phyloP scores from a whole-genome alignment of 2,329 filamentous ascomycete species.

The Trichoderma polysporum region DNA sequence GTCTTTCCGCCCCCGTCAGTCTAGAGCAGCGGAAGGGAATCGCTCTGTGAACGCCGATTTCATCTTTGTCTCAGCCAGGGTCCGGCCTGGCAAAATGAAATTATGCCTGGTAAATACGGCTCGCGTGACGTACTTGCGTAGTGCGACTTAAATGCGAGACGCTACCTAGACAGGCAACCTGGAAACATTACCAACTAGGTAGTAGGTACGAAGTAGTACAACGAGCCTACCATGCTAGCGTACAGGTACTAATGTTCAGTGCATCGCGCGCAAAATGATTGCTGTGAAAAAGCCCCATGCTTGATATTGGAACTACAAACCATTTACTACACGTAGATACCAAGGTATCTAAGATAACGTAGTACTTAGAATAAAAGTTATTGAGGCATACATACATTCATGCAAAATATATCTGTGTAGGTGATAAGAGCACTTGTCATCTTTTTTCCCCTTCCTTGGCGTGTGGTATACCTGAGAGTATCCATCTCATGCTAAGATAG shows the following conservation, averaged over 20 bases:
- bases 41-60: not conserved
- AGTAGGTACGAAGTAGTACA: no score
- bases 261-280: not conserved
- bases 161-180: no score
- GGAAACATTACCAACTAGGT: no score
- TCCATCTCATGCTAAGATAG: not conserved
- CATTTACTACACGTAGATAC: no score
- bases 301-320: no score
- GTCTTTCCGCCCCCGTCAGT: not conserved
- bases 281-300: no score
- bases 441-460: not conserved
- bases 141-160: not conserved
- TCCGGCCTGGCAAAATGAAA: not conserved
- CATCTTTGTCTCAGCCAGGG: constrained; percentile 4
- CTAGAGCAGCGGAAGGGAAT: not conserved
- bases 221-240: no score
- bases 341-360: no score
- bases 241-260: not conserved
- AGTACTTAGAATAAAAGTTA: not conserved
- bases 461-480: not conserved
- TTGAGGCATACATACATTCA: not conserved
- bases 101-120: not conserved
- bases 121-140: not conserved
- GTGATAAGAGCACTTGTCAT: not conserved
- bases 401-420: not conserved